Conservation (phyloP, 2,329 filamentous ascomycete species). For the Aurifilum marmelostoma region DNA sequence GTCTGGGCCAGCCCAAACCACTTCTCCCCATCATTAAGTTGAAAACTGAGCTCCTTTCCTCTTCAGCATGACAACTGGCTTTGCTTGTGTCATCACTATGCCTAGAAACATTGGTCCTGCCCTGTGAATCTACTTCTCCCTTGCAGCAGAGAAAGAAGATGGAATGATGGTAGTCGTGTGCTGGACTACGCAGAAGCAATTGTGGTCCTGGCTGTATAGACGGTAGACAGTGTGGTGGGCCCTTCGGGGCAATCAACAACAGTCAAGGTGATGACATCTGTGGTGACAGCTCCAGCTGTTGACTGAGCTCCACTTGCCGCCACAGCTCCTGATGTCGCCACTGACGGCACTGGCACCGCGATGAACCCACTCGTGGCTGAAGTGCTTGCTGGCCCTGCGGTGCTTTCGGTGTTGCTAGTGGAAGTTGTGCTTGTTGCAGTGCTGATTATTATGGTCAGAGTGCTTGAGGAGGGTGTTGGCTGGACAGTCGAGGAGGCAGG, state of each 20-base stretch:
- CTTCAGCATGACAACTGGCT: not conserved
- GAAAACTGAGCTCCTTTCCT: not conserved
- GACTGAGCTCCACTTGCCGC: not conserved
- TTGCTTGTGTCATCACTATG: not conserved
- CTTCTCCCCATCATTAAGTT: not conserved
- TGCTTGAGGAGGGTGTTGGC: not conserved
- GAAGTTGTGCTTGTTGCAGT: not conserved
- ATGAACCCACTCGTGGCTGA: not conserved
- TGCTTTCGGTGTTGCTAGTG: not conserved
- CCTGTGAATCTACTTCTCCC: not conserved
- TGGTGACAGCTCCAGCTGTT: not conserved
- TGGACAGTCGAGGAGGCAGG: too few species aligned
- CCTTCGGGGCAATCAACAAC: constrained; percentile 1
- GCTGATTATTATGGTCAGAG: not conserved
- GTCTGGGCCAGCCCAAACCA: not conserved
- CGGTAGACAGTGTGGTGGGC: not conserved
- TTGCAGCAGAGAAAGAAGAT: not conserved
- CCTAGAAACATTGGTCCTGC: not conserved
- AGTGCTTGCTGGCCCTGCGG: not conserved
- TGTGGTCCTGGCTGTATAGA: not conserved
- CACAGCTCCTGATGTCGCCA: not conserved
- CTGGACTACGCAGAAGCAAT: not conserved
- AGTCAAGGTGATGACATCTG: not conserved
- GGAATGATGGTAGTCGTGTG: not conserved
- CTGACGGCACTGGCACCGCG: not conserved